These are phyloP conservation scores for Solanum medicagineum DNA, from an alignment of 257 asterid genomes.

Conservation along the genomic window DNA sequence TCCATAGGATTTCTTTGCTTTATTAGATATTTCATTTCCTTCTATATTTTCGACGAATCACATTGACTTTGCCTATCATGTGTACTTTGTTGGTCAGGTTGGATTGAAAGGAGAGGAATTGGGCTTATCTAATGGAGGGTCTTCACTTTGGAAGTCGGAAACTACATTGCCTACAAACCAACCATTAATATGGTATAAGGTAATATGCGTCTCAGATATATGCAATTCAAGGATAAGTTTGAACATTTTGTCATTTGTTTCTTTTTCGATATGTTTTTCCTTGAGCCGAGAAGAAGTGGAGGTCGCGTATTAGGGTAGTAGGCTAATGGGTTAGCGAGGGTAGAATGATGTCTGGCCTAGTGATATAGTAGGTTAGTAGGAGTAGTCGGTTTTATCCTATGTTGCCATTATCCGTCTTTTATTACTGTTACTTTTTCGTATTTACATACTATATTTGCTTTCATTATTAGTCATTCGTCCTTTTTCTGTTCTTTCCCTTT, in stretches of 20 bases:
- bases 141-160: conserved; percentile 56
- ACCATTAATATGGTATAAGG: conserved; percentile 93
- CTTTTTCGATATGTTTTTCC: not conserved
- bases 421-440: too few species aligned
- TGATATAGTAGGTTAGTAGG: too few species aligned
- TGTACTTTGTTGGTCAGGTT: conserved; percentile 33
- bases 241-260: not conserved
- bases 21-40: not conserved
- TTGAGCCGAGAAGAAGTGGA: not conserved
- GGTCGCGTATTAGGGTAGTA: too few species aligned
- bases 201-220: not conserved
- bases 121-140: conserved; percentile 44
- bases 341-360: too few species aligned
- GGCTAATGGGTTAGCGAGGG: too few species aligned
- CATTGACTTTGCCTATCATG: not conserved
- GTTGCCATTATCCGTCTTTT: too few species aligned
- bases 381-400: too few species aligned
- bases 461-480: too few species aligned
- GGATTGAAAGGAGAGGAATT: conserved; percentile 75
- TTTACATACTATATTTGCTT: too few species aligned
- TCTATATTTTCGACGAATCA: not conserved
- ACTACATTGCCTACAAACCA: conserved; percentile 58
- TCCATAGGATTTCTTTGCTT: not conserved
- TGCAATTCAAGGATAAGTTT: not conserved
- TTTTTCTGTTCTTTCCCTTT: too few species aligned